Base-by-base conservation (phyloP, 495 filamentous ascomycete species). In the Hypoxylon lienhwacheense region DNA sequence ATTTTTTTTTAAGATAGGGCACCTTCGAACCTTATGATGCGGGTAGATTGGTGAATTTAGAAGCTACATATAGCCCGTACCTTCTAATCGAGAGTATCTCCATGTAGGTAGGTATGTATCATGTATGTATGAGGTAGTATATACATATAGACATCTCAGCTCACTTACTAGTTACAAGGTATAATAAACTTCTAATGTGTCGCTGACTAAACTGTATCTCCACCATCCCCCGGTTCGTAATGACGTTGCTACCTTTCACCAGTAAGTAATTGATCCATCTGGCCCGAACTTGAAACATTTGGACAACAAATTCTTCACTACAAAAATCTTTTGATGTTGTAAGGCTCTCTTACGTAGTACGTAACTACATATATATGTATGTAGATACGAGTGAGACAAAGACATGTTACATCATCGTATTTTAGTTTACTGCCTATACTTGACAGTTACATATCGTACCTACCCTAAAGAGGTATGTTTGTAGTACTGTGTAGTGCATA, bases 191-290 rank as follows among this genome's bases (percentile, higher is more conserved):
- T 45, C 21, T 7, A 17, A 17, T 31, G 7, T 5, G 28, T 29
- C 17, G 32, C 49, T 53, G 32, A 53, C 49, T 52, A 52, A 52
- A 28, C 15, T 15, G 5, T 11, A 17, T 42, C 34, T 40, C 55
- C 39, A 44, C 31, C 37, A 34, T 31, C 12, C 32, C 44, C 29
- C 37, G 46, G 54, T 49, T 54, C 21, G 37, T 28, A 49, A 61
- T 61, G 57, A 61, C 57, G 57, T 61, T 55, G 31, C 44, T 54
- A 46, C 24, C n/a, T n/a, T n/a, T n/a, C n/a, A n/a, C n/a, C n/a
- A n/a, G n/a, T n/a, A n/a, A n/a, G n/a, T n/a, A n/a, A n/a, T n/a
- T n/a, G n/a, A 12, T 39, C 8, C 20, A 42, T 46, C 33, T 48
- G n/a, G n/a, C n/a, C n/a, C n/a, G n/a, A n/a, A n/a, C n/a, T n/a